Base-by-base conservation (phyloP, 2,329 filamentous ascomycete species). In the Colletotrichum cereale region DNA sequence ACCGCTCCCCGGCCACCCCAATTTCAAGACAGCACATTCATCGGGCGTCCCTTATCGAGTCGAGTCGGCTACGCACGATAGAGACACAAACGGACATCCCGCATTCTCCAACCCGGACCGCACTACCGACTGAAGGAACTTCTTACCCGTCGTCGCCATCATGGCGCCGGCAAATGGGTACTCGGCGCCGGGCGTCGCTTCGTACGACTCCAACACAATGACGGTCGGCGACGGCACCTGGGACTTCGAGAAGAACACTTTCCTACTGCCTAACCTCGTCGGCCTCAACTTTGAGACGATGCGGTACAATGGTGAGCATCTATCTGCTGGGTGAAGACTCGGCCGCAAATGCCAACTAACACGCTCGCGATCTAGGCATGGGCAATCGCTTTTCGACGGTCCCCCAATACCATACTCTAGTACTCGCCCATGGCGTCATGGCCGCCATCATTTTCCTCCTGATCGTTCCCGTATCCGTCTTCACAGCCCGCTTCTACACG, bases 221-320 rank as follows among this genome's bases (percentile, higher is more conserved):
- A 86, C 85, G 66, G 93, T 96, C 21, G 93, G 93, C 73, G 93
- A 96, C 79, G 93, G 93, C 29, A 96, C 93, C 42, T 96, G 93
- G 93, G 92, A 95, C 77, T 91, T 92, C 68, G 86, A 87, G 71
- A 91, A 91, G 79, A 94, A 95, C 78, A 90, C 88, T 24, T 96
- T 96, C 79, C 83, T 96, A 65, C 83, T 96, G 62, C 93, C 93
- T 44, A 95, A 95, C 77, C 83, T 96, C 56, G 85, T 91, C 76
- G 93, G 92, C 11, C 82, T 94, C 74, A 93, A 95, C 79, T 93
- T 94, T 79, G 92, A 91, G 61, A 95, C 93, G 7, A 95, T 93
- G 90, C 90, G 88, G 79, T 95, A 94, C 82, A 96, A 96, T 87
- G 93, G 92, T 94, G 83, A 75, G 85, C 24, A 55, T 24, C 18